These are phyloP conservation scores for Termitomyces sp. DNA, from an alignment of 768 basidiomycete species.

Conservation along the genomic window DNA sequence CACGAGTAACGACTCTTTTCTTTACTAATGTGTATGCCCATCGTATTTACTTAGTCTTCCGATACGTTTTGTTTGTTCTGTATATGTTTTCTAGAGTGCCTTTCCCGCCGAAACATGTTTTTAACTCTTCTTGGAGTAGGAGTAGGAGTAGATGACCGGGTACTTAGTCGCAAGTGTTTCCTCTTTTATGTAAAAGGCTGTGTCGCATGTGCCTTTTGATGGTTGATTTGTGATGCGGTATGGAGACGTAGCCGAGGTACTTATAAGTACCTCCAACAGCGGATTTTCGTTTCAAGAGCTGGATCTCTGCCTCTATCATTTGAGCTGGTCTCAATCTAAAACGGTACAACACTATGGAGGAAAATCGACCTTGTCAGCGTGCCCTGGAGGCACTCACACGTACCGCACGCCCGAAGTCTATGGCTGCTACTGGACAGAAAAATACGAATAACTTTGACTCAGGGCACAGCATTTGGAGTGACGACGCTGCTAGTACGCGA, in stretches of 20 bases:
- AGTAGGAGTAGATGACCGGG: no score
- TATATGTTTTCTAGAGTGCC: background rate
- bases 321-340: slow-evolving; percentile 19
- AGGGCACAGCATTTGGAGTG: slow-evolving; percentile 13
- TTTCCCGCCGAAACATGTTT: background rate
- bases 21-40: background rate
- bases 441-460: slow-evolving; percentile 8
- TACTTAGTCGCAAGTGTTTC: no score
- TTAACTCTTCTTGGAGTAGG: no score
- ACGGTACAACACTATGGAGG: slow-evolving; percentile 10
- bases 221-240: no score
- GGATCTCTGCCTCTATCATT: slow-evolving; percentile 14
- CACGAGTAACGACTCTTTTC: background rate
- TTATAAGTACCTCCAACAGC: background rate
- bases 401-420: slow-evolving; percentile 3
- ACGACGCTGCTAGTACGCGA: slow-evolving; percentile 11
- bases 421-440: background rate
- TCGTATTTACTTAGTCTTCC: background rate
- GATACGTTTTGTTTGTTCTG: background rate
- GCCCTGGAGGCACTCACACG: slow-evolving; percentile 18
- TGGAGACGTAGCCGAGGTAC: slow-evolving; percentile 3
- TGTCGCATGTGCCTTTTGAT: slow-evolving; percentile 1
- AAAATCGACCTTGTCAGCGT: slow-evolving; percentile 17
- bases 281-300: slow-evolving; percentile 11
- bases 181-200: no score